Evolutionary conservation across 2,329 filamentous ascomycete species (phyloP), one percentile per base, ranked within the genome.

Genomic region (Nakataea oryzae): DNA sequence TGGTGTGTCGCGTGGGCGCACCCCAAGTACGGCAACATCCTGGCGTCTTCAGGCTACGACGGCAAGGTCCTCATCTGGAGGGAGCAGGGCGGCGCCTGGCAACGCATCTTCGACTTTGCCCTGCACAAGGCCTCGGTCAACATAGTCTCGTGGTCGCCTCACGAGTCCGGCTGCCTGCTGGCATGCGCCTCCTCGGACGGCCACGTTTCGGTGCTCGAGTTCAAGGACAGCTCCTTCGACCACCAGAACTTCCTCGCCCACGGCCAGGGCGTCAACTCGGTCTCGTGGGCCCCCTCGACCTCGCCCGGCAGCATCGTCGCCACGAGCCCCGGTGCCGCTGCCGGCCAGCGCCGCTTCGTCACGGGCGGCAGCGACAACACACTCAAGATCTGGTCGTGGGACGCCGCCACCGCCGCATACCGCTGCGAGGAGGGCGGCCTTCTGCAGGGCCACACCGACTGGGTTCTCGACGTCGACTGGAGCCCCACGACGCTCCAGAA

Each of bases 1-100:
- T 99, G 95, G 95, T 96, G 91, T 74, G 91, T 97, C 63, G 89
- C 93, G 69, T 99, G 95, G 95, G 93, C 93, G 59, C 95, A 99
- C 73, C 95, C 95, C 66, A 97, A 99, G 75, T 97, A 96, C 76
- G 95, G 95, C 79, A 97, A 93, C 74, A 97, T 99, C 72, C 88
- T 99, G 64, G 95, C 95, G 62, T 96, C 91, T 65, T 91, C 92
- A 60, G 91, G 90, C 67, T 99, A 97, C 79, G 95, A 99, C 76
- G 95, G 93, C 76, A 96, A 96, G 77, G 93, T 99, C 67, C 87
- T 97, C 75, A 96, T 99, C 81, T 99, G 93, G 92, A 91, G 93
- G 74, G 95, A 99, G 77, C 88, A 93, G 74, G 80, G 77, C 69
- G 83, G 81, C 68, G 79, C 84, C 69, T 92, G 89, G 89, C 89